These are phyloP conservation scores for Phlebiopsis flavidoalba DNA, from an alignment of 768 basidiomycete genomes.

Conservation along the genomic window DNA sequence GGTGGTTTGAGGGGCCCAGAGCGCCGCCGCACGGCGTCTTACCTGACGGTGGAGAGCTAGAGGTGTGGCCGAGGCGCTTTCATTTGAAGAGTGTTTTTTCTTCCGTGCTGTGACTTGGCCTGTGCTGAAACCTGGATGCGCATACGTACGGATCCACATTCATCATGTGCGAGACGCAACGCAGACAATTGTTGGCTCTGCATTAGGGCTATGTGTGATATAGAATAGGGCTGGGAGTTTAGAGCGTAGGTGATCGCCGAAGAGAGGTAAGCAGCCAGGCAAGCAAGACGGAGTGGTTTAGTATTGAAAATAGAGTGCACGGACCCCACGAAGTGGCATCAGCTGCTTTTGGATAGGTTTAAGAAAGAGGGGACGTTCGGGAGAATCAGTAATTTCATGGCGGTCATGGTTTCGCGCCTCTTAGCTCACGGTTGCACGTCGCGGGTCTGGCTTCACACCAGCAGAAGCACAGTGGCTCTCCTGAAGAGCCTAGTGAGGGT, in stretches of 20 bases:
- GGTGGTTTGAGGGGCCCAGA: too few species aligned
- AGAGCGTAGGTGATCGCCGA: neutral
- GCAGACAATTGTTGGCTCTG: neutral
- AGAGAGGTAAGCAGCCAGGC: neutral
- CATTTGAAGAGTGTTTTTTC: too few species aligned
- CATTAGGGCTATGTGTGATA: neutral
- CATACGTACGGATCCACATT: too few species aligned
- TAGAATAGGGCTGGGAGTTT: neutral
- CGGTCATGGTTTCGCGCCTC: neutral
- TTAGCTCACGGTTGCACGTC: neutral
- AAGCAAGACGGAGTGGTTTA: neutral
- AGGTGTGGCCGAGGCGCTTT: too few species aligned
- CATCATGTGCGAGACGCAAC: too few species aligned
- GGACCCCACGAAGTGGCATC: neutral
- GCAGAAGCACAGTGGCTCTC: neutral
- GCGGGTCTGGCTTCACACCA: neutral
- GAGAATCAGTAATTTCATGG: too few species aligned
- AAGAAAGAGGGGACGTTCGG: neutral
- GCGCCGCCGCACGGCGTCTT: neutral
- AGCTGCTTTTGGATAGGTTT: neutral
- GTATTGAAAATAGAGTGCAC: neutral
- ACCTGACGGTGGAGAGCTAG: neutral
- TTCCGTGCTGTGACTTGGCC: too few species aligned
- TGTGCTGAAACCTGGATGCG: too few species aligned
- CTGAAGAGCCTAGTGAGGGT: neutral